Evolutionary conservation across 768 basidiomycete species (phyloP), one percentile per base, ranked within the genome.

Genomic region (Agrocybe chaxingu): DNA sequence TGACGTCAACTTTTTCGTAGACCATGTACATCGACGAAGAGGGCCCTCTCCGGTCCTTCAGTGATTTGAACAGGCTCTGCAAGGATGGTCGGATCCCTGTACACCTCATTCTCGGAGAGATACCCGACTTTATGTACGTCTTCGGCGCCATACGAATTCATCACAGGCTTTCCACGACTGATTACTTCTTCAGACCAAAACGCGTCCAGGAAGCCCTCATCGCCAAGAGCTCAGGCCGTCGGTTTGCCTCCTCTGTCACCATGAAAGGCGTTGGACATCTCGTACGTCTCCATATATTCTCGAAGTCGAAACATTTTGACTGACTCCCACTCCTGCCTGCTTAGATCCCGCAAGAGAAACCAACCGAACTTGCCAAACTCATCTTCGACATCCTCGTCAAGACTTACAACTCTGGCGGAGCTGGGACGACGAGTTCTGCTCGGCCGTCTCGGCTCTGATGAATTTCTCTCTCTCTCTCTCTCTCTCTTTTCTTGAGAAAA

Each of bases 1-100:
- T 51, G 41, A 29, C 19, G 43, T 24, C 10, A 55, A 1, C 9
- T 13, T 5, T 40, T 36, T 19, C 29, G 19, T 44, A 85, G 84
- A 76, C 75, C 1, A 87, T 87, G 84, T 87, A 86, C 56, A 63
- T 70, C 36, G 85, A 87, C 49, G 62, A 65, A 19, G 75, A 79
- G 4, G 85, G 84, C 2, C 68, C 79, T 2, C 72, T 70, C 9
- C 75, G 73, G 51, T 81, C 84, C 5, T 73, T 86, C 7, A 60
- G 69, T 36, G 72, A 71, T 7, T 57, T 87, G 46, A 69, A 75
- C 53, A 55, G 61, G 1, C 52, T 66, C 10, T 79, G 77, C 48
- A 41, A 57, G 8, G 57, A 50, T 16, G 24, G 24, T 24, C 24
- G 5, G 3, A 66, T 73, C 7, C 81, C 81, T 0, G 66, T 84